Evolutionary conservation across 495 filamentous ascomycete species (phyloP).

Genomic region (Aspergillus olivimuriae): DNA sequence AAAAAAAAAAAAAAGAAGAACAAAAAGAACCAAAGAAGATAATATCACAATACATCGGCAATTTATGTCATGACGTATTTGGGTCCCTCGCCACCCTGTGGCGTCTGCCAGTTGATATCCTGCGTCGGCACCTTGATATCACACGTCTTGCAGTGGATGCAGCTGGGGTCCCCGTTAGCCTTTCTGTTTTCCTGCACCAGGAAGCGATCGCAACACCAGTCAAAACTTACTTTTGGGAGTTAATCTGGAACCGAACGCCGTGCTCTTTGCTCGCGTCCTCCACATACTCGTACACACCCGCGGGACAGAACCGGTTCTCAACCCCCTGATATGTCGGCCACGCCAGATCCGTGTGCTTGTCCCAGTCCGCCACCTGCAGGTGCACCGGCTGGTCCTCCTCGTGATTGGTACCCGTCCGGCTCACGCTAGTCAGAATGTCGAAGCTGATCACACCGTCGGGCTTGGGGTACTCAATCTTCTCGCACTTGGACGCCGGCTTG

Average conservation of each 20-base stretch:
- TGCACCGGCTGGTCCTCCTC: constrained; percentile 98
- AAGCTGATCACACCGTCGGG: constrained; percentile 91
- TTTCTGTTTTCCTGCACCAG: constrained; percentile 19
- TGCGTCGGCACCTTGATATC: constrained; percentile 97
- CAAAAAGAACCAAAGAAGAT: too few species aligned
- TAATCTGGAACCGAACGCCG: constrained; percentile 95
- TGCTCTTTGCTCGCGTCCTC: constrained; percentile 77
- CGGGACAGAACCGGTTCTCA: constrained; percentile 99
- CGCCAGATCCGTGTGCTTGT: constrained; percentile 71
- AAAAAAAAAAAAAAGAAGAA: too few species aligned
- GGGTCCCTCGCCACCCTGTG: constrained; percentile 92
- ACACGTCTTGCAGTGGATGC: constrained; percentile 99
- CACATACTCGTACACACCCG: constrained; percentile 96
- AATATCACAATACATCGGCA: too few species aligned
- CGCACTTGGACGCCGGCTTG: constrained; percentile 67
- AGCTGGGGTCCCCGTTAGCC: constrained; percentile 43
- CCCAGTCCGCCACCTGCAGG: constrained; percentile 90
- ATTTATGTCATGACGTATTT: constrained; percentile 90
- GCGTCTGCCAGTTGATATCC: constrained; percentile 95
- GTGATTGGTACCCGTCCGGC: constrained; percentile 93
- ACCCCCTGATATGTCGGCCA: constrained; percentile 87
- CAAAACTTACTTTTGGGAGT: constrained; percentile 83
- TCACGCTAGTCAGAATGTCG: constrained; percentile 91
- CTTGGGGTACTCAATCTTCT: constrained; percentile 94
- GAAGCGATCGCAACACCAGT: constrained; percentile 1